phyloP scores from a whole-genome alignment of 495 filamentous ascomycete genomes.

The Rhizodiscina lignyota region DNA sequence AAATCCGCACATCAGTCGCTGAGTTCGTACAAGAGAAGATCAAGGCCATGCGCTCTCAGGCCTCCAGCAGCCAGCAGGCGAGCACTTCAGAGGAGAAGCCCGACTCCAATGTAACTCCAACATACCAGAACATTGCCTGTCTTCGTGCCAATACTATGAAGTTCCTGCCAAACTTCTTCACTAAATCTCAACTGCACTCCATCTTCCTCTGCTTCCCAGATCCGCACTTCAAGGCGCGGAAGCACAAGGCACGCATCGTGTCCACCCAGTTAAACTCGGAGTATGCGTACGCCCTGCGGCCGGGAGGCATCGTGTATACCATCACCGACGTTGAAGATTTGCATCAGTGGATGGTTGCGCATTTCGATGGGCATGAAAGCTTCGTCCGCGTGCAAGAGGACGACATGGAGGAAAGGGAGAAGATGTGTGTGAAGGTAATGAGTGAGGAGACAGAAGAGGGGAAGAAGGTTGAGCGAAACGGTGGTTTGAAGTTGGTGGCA shows the following conservation, averaged over 20 bases:
- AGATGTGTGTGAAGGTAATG: conserved; percentile 76
- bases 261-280: conserved; percentile 76
- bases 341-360: conserved; percentile 77
- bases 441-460: conserved; percentile 82
- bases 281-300: conserved; percentile 75
- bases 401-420: conserved; percentile 40
- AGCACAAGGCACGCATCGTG: conserved; percentile 92
- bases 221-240: conserved; percentile 92
- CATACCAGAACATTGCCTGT: conserved; percentile 74
- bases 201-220: conserved; percentile 98
- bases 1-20: conserved; percentile 78
- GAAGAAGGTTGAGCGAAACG: conserved; percentile 87
- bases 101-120: conserved; percentile 15
- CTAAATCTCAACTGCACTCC: conserved; percentile 53
- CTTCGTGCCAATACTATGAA: conserved; percentile 95
- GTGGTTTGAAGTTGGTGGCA: conserved; percentile 74
- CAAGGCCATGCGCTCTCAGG: conserved; percentile 54
- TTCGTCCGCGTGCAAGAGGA: conserved; percentile 39
- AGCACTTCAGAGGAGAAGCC: conserved; percentile 3
- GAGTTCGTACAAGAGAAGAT: conserved; percentile 80
- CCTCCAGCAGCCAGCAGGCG: conserved; percentile 8
- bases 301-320: conserved; percentile 78
- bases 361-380: conserved; percentile 55
- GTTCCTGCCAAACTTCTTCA: conserved; percentile 92
- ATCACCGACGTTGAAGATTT: conserved; percentile 95